Percentiles rank a stretch among this genome's conserved stretches.
These are phyloP conservation scores for Piromyces sp. DNA, from an alignment of 192 early-diverging fungal species.

Conservation along the genomic window DNA sequence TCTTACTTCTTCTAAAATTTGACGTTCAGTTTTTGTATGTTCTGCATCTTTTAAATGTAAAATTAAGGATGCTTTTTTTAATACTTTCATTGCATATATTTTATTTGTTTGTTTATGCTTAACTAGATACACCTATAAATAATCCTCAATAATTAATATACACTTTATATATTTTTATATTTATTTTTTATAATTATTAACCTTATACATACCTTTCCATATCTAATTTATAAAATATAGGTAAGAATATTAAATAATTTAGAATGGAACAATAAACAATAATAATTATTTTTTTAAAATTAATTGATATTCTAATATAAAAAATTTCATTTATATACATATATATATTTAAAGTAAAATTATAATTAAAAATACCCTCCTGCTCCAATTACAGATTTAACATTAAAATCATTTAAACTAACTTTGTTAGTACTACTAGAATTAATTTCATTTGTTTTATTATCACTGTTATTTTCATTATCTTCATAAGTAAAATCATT, in stretches of 20 bases:
- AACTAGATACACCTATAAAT: neutral
- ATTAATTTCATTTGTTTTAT: too few species aligned
- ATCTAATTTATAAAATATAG: too few species aligned
- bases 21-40: slow-evolving; percentile 72
- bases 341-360: too few species aligned
- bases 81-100: slow-evolving; percentile 80
- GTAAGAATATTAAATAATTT: too few species aligned
- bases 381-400: neutral
- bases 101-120: neutral
- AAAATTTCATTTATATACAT: too few species aligned
- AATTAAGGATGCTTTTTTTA: slow-evolving; percentile 73
- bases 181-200: too few species aligned
- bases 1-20: slow-evolving; percentile 64
- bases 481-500: neutral
- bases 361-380: neutral
- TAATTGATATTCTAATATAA: too few species aligned
- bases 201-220: too few species aligned
- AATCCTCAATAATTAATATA: neutral
- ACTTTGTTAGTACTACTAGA: neutral
- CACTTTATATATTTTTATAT: too few species aligned
- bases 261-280: too few species aligned
- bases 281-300: too few species aligned
- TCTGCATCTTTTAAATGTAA: slow-evolving; percentile 61
- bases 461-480: neutral
- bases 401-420: neutral